Evolutionary conservation across 768 basidiomycete genomes (phyloP).

Genomic region (Lactarius hengduanensis): DNA sequence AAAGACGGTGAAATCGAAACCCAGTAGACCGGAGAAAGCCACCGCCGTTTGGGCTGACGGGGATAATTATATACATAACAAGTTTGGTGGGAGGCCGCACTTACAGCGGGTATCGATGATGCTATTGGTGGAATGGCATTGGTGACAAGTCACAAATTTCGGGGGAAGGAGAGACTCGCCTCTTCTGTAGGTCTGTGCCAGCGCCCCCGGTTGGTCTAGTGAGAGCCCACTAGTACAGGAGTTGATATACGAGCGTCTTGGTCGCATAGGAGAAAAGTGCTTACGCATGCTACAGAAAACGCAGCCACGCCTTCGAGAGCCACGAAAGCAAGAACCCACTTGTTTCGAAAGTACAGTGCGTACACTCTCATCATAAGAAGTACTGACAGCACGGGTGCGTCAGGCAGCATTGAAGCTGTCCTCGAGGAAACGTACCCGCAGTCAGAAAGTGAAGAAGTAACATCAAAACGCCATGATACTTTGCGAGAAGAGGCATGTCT

Average conservation of each 20-base stretch:
- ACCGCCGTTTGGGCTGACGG: conserved; percentile 23
- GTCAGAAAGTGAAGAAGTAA: conserved; percentile 6
- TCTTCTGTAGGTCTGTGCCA: background rate
- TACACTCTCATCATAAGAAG: conserved; percentile 32
- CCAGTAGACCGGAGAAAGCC: conserved; percentile 26
- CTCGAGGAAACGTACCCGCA: background rate
- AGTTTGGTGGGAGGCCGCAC: background rate
- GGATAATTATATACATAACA: background rate
- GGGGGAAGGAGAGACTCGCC: background rate
- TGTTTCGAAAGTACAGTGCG: conserved; percentile 32
- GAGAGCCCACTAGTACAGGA: conserved; percentile 6
- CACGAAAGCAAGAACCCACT: conserved; percentile 24
- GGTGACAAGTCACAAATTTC: background rate
- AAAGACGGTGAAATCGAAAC: conserved; percentile 29
- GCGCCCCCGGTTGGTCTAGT: background rate
- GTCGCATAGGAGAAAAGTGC: conserved; percentile 2
- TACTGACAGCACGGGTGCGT: conserved; percentile 12
- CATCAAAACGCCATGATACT: conserved; percentile 6
- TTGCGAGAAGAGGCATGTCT: background rate
- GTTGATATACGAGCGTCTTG: background rate
- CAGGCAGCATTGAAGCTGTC: background rate
- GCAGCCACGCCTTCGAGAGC: conserved; percentile 12
- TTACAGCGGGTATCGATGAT: background rate
- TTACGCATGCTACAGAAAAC: background rate
- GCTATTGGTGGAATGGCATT: conserved; percentile 1